These are phyloP conservation scores for Paramyrothecium roridum DNA, from an alignment of 2,329 filamentous ascomycete species.

Conservation along the genomic window DNA sequence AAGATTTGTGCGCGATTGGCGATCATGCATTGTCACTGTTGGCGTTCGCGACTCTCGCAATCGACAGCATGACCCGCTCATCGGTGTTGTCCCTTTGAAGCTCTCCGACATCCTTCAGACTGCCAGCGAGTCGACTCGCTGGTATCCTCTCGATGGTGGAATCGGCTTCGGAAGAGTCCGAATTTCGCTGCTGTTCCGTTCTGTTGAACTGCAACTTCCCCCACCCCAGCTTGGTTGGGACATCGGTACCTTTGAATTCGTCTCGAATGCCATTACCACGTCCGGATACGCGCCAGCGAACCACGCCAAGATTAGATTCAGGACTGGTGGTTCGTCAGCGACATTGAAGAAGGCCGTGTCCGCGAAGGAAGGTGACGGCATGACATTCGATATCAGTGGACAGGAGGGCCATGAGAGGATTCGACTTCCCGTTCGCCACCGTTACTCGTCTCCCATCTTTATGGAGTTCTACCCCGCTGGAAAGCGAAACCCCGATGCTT, in stretches of 20 bases:
- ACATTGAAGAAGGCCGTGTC: slow-evolving; percentile 64
- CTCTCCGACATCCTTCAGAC: slow-evolving; percentile 85
- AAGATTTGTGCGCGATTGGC: slow-evolving; percentile 89
- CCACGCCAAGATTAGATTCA: slow-evolving; percentile 73
- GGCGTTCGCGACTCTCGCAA: slow-evolving; percentile 86
- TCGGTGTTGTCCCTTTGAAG: slow-evolving; percentile 87
- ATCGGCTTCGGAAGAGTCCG: slow-evolving; percentile 88
- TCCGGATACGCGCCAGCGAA: slow-evolving; percentile 57
- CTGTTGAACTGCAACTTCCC: slow-evolving; percentile 82
- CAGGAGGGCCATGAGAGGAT: slow-evolving; percentile 41
- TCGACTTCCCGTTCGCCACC: slow-evolving; percentile 82
- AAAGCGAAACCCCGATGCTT: slow-evolving; percentile 69
- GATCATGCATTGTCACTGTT: slow-evolving; percentile 79
- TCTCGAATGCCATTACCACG: slow-evolving; percentile 66
- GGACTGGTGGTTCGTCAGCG: slow-evolving; percentile 81
- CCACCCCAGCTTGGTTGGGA: slow-evolving; percentile 88
- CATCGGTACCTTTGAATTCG: slow-evolving; percentile 90
- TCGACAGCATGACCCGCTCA: slow-evolving; percentile 88
- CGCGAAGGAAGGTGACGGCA: slow-evolving; percentile 52
- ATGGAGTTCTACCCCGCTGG: slow-evolving; percentile 76
- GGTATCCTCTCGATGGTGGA: slow-evolving; percentile 96
- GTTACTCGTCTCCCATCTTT: slow-evolving; percentile 85
- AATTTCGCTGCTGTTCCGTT: slow-evolving; percentile 86
- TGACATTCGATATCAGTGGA: slow-evolving; percentile 47
- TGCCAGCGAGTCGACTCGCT: slow-evolving; percentile 79